Base-by-base conservation (phyloP, 495 filamentous ascomycete genomes). In the Penicillium nucicola region DNA sequence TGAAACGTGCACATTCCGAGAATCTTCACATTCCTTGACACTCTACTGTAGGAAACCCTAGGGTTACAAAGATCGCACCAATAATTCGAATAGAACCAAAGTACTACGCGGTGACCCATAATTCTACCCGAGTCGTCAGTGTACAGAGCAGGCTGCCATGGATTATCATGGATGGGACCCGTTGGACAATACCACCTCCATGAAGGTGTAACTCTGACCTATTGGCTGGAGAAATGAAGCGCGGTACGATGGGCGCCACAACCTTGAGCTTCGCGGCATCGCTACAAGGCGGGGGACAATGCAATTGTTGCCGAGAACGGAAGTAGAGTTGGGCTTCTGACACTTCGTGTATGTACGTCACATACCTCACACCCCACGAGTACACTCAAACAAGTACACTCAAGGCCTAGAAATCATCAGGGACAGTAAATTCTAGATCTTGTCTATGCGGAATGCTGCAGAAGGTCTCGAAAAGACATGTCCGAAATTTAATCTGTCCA, bases 1-100 rank as follows among this genome's bases (percentile, higher is more conserved):
- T 22, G 42, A 32, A 44, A 44, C 30, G 15, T 31, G 25, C n/a
- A 31, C 23, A 44, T 44, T 44, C 42, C 42, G 42, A 33, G 32
- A 42, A 23, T 42, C n/a, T 44, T 44, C 25, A 32, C 42, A 44
- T 44, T 33, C 42, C 12, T 13, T 13, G 4, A 5, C 4, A 44
- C 17, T 13, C 14, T 32, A 28, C 25, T 1, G 6, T 33, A 6
- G 4, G 22, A 10, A 8, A 42, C 7, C 40, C 23, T 13, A 42
- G 10, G n/a, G 40, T 42, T 30, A 18, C 40, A 42, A 14, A 30
- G 7, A 28, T 28, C 6, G 10, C 25, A 9, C 25, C 12, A 11
- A 14, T 18, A 30, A 28, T 6, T 10, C 5, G 7, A 9, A 15
- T 13, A 42, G 25, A 14, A 13, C n/a, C 39, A 10, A 42, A 36